phyloP scores from a whole-genome alignment of 23 red algal species.

The Gracilaria domingensis region DNA sequence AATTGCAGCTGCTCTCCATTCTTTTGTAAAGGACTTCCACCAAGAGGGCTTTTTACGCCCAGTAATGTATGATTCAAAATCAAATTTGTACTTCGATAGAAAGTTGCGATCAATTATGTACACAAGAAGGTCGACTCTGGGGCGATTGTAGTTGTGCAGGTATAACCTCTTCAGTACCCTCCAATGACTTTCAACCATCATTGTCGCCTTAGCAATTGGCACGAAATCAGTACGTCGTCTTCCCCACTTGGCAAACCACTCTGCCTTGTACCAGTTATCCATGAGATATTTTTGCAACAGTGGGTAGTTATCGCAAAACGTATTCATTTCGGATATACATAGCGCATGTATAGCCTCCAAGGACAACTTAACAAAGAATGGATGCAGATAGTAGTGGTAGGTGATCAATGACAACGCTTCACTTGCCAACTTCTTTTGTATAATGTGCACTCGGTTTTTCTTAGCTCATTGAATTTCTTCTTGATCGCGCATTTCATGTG shows the following conservation, averaged over 20 bases:
- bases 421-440: too few relatives aligned
- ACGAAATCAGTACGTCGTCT: background rate
- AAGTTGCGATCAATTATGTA: background rate
- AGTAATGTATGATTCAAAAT: background rate
- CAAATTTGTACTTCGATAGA: background rate
- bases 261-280: too few relatives aligned
- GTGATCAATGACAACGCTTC: too few relatives aligned
- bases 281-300: too few relatives aligned
- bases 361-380: too few relatives aligned
- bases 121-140: background rate
- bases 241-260: background rate
- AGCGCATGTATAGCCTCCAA: too few relatives aligned
- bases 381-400: too few relatives aligned
- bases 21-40: background rate
- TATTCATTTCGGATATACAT: too few relatives aligned
- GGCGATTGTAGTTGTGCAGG: conserved; percentile 12
- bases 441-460: background rate
- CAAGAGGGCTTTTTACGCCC: conserved; percentile 20
- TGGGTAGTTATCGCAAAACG: too few relatives aligned
- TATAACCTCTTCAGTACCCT: conserved; percentile 13
- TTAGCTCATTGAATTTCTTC: background rate
- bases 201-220: background rate
- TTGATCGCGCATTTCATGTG: conserved; percentile 12
- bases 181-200: conserved; percentile 20
- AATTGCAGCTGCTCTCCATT: background rate